Conservation (phyloP, 495 filamentous ascomycete species). For the Aspergillus olivimuriae region DNA sequence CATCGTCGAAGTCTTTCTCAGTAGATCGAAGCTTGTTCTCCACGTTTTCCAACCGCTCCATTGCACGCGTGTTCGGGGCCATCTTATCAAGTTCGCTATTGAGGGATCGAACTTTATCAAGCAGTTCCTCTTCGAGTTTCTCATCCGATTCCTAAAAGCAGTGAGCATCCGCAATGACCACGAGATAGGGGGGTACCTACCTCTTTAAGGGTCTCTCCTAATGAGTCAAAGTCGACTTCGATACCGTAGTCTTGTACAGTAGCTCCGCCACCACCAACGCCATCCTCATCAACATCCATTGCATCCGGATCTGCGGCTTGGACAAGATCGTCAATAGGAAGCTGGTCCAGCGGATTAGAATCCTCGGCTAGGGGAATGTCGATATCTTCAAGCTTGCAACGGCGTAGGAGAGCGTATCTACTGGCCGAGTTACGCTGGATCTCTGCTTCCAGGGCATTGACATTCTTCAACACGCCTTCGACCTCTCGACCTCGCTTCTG, state of each 20-base stretch:
- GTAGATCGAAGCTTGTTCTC: conserved; percentile 76
- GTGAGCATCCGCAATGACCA: conserved; percentile 20
- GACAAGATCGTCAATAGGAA: conserved; percentile 80
- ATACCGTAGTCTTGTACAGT: conserved; percentile 85
- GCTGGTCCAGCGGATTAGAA: conserved; percentile 68
- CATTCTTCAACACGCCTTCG: conserved; percentile 69
- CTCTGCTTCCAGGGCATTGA: conserved; percentile 70
- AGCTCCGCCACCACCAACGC: conserved; percentile 30
- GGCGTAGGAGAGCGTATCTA: conserved; percentile 75
- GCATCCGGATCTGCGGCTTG: conserved; percentile 64
- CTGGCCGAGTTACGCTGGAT: conserved; percentile 76
- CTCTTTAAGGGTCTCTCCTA: conserved; percentile 80
- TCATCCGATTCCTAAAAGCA: conserved; percentile 55
- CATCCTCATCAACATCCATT: conserved; percentile 80
- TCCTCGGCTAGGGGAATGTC: conserved; percentile 70
- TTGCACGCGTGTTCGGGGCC: conserved; percentile 91
- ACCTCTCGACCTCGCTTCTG: conserved; percentile 77
- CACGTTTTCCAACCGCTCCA: conserved; percentile 84
- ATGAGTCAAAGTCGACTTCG: conserved; percentile 77
- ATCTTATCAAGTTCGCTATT: conserved; percentile 81
- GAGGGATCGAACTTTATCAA: conserved; percentile 68
- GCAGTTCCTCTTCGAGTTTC: conserved; percentile 68
- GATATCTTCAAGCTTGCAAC: conserved; percentile 91
- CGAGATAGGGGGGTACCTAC: conserved; percentile 38
- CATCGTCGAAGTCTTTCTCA: conserved; percentile 83